These are phyloP conservation scores for Fusarium gaditjirri DNA, from an alignment of 2,329 filamentous ascomycete genomes.

Conservation along the genomic window DNA sequence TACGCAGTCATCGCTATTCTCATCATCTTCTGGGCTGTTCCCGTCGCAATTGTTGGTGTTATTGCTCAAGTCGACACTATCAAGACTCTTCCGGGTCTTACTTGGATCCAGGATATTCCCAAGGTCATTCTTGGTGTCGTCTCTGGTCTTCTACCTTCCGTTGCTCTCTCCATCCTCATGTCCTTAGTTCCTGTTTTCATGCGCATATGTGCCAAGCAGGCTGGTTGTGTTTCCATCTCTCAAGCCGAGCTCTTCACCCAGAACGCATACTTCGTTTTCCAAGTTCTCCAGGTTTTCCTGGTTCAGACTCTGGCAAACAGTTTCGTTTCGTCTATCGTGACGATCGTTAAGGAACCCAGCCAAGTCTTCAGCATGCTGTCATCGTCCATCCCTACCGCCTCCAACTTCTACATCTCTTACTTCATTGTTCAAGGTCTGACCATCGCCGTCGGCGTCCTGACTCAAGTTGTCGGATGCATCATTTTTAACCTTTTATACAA, in stretches of 20 bases:
- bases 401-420: constrained; percentile 94
- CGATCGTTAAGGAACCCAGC: constrained; percentile 71
- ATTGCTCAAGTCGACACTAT: constrained; percentile 86
- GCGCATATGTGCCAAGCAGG: constrained; percentile 77
- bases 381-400: constrained; percentile 78
- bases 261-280: constrained; percentile 91
- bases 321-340: constrained; percentile 73
- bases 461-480: constrained; percentile 74
- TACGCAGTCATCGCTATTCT: constrained; percentile 74
- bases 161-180: constrained; percentile 85
- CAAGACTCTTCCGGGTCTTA: constrained; percentile 72
- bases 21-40: constrained; percentile 86
- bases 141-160: constrained; percentile 82
- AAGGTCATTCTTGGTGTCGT: constrained; percentile 77
- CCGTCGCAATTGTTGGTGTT: constrained; percentile 81
- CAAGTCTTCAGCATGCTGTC: constrained; percentile 74
- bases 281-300: constrained; percentile 93
- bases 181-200: constrained; percentile 76
- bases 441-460: constrained; percentile 76
- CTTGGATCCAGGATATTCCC: constrained; percentile 80
- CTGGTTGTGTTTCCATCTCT: constrained; percentile 82
- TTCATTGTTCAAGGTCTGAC: constrained; percentile 87
- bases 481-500: constrained; percentile 75
- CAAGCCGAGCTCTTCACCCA: constrained; percentile 89
- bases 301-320: constrained; percentile 85